Conservation (phyloP, 805 yeast genomes). For the Nakazawaea ishiwadae region DNA sequence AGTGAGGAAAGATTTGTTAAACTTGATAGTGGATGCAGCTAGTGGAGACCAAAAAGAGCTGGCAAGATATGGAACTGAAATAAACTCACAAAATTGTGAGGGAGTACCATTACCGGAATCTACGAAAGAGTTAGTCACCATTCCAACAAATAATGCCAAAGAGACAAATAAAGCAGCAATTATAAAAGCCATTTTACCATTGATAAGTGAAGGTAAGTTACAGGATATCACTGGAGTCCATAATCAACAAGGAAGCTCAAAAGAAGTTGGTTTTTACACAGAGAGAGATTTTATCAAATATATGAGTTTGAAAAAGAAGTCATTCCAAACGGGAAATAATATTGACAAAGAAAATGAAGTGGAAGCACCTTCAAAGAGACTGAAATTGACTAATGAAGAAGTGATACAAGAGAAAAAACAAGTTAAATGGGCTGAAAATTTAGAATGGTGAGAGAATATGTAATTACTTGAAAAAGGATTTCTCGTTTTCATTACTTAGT, state of each 20-base stretch:
- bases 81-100: slow-evolving; percentile 56
- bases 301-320: slow-evolving; percentile 12
- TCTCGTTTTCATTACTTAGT: too few species aligned
- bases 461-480: too few species aligned
- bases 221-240: background rate
- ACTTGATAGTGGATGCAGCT: slow-evolving; percentile 55
- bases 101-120: slow-evolving; percentile 61
- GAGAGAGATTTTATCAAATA: slow-evolving; percentile 19
- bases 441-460: slow-evolving; percentile 13
- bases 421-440: slow-evolving; percentile 14
- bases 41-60: slow-evolving; percentile 60
- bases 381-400: background rate
- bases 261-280: slow-evolving; percentile 25
- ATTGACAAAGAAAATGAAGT: slow-evolving; percentile 8
- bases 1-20: slow-evolving; percentile 27
- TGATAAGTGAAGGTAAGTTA: background rate
- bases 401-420: slow-evolving; percentile 1
- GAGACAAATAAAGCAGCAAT: slow-evolving; percentile 29
- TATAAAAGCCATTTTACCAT: slow-evolving; percentile 26
- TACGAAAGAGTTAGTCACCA: slow-evolving; percentile 52
- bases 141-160: slow-evolving; percentile 39
- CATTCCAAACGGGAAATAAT: too few species aligned
- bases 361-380: slow-evolving; percentile 2
- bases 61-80: slow-evolving; percentile 64
- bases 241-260: slow-evolving; percentile 2